phyloP scores from a whole-genome alignment of 805 yeast genomes.

The Candida maris region DNA sequence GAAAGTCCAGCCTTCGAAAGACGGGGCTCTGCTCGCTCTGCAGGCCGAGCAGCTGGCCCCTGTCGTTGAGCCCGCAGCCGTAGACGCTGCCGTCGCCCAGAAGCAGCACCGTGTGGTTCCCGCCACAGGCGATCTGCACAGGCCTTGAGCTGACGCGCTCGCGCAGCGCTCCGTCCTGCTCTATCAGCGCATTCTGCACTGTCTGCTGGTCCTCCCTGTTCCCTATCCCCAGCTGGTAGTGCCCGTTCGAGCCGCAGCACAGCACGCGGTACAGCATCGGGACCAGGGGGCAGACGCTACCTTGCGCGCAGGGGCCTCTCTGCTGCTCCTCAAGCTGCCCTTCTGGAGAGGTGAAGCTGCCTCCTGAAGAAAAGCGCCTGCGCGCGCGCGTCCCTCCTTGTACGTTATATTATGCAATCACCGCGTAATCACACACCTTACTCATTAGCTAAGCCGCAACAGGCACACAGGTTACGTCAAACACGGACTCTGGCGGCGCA shows the following conservation, averaged over 20 bases:
- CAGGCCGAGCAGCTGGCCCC: constrained; percentile 17
- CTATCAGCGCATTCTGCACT: constrained; percentile 19
- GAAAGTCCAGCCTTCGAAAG: constrained; percentile 8
- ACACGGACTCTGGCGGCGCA: too few relatives aligned
- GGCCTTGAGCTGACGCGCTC: constrained; percentile 24
- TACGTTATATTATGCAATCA: too few relatives aligned
- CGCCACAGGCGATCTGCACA: constrained; percentile 64
- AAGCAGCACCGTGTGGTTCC: constrained; percentile 76
- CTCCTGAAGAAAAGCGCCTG: too few relatives aligned
- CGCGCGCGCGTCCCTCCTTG: too few relatives aligned
- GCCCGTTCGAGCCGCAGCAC: constrained; percentile 84
- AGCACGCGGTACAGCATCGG: constrained; percentile 30
- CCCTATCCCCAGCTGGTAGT: constrained; percentile 64
- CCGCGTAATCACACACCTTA: too few relatives aligned
- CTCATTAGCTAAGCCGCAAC: too few relatives aligned
- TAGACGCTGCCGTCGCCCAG: constrained; percentile 49
- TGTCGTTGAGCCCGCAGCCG: constrained; percentile 45
- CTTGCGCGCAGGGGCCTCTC: too few relatives aligned
- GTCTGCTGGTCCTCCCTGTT: constrained; percentile 46
- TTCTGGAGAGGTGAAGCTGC: too few relatives aligned
- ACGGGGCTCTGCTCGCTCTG: constrained; percentile 4
- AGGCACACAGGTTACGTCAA: too few relatives aligned
- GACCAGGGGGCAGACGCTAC: too few relatives aligned
- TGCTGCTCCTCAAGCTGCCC: too few relatives aligned
- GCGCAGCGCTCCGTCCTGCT: constrained; percentile 1